Evolutionary conservation across 495 filamentous ascomycete genomes (phyloP).

Genomic region (Staphylotrichum tortipilum): DNA sequence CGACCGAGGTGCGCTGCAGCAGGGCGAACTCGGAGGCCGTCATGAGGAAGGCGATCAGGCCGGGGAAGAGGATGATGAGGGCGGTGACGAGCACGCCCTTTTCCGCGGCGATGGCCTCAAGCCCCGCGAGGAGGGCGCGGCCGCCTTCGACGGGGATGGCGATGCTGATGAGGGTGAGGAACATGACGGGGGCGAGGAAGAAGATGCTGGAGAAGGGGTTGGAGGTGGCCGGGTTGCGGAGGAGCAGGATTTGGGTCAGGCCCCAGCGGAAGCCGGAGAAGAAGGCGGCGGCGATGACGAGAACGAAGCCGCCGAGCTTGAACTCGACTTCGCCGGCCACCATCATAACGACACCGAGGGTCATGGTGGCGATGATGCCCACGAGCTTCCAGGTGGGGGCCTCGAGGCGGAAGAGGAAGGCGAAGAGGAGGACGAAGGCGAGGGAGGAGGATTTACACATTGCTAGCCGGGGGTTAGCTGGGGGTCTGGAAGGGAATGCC

Average conservation of each 20-base stretch:
- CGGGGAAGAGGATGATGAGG: constrained; percentile 77
- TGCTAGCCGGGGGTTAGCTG: constrained; percentile 51
- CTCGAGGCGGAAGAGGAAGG: constrained; percentile 90
- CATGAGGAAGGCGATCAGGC: constrained; percentile 90
- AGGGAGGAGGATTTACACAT: constrained; percentile 99
- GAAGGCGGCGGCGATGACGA: constrained; percentile 87
- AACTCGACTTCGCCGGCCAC: constrained; percentile 94
- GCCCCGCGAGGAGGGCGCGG: constrained; percentile 50
- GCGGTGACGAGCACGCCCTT: constrained; percentile 52
- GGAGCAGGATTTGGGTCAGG: constrained; percentile 88
- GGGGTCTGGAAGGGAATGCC: too few relatives aligned
- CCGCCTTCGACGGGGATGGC: constrained; percentile 84
- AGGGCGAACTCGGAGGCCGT: constrained; percentile 93
- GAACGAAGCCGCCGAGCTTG: constrained; percentile 74
- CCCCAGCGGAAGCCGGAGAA: constrained; percentile 97
- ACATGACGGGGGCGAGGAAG: constrained; percentile 96
- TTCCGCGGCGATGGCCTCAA: constrained; percentile 51
- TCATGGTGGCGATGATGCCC: constrained; percentile 87
- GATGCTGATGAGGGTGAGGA: constrained; percentile 67
- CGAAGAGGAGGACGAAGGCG: constrained; percentile 91
- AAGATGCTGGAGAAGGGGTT: constrained; percentile 98
- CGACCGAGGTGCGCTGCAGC: constrained; percentile 88
- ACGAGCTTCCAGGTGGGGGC: constrained; percentile 76
- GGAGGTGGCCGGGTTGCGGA: constrained; percentile 88
- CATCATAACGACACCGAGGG: constrained; percentile 95